phyloP scores from a whole-genome alignment of 2,329 filamentous ascomycete species.

The Emmonsiellopsis sp. region DNA sequence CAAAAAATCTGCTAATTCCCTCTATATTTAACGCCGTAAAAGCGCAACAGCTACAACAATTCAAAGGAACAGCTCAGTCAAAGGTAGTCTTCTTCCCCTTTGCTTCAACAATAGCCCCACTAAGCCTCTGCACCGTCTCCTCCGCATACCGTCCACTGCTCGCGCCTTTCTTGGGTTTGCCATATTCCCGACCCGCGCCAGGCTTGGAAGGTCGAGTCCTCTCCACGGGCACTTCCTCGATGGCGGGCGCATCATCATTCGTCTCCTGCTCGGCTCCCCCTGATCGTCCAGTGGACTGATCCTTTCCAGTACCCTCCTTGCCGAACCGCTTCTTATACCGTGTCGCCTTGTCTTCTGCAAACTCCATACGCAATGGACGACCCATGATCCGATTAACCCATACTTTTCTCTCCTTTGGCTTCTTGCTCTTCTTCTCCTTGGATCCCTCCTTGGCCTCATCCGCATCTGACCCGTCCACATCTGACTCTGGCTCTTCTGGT shows the following conservation, averaged over 20 bases:
- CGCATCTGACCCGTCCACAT: slow-evolving; percentile 14
- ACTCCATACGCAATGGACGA: slow-evolving; percentile 75
- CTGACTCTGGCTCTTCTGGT: slow-evolving; percentile 47
- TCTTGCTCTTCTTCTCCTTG: slow-evolving; percentile 40
- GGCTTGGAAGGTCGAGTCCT: slow-evolving; percentile 15
- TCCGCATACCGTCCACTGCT: slow-evolving; percentile 30
- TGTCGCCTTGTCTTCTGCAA: slow-evolving; percentile 80
- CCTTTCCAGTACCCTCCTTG: slow-evolving; percentile 50
- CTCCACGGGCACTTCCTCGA: slow-evolving; percentile 6
- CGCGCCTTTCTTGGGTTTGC: slow-evolving; percentile 17
- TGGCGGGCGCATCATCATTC: slow-evolving; percentile 6
- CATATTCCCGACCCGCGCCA: slow-evolving; percentile 14
- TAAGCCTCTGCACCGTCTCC: slow-evolving; percentile 54
- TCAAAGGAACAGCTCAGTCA: slow-evolving; percentile 39
- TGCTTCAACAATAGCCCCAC: slow-evolving; percentile 67
- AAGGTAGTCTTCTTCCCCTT: slow-evolving; percentile 77
- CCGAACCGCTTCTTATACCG: slow-evolving; percentile 92
- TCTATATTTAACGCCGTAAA: background rate
- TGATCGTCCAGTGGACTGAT: slow-evolving; percentile 22
- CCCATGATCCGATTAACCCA: slow-evolving; percentile 80
- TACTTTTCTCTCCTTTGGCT: slow-evolving; percentile 55
- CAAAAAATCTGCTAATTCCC: too few species aligned
- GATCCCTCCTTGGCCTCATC: slow-evolving; percentile 21
- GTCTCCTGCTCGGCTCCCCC: slow-evolving; percentile 14
- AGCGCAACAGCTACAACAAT: background rate